Conservation (phyloP, 768 basidiomycete genomes). For the Imleria badia region DNA sequence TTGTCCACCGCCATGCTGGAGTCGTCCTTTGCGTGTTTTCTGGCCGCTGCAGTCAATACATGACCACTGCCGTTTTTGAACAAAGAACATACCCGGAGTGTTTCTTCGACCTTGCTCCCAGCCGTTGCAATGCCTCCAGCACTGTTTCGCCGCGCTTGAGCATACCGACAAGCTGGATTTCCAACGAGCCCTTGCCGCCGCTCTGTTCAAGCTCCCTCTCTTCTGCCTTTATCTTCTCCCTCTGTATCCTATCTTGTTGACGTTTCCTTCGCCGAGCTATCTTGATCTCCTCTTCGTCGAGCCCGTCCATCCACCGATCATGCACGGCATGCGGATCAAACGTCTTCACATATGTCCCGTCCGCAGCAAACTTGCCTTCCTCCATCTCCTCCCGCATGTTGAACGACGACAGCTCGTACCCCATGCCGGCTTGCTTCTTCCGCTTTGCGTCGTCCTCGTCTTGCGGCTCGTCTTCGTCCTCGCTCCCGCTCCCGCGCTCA, state of each 20-base stretch:
- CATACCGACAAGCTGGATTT: conserved; percentile 66
- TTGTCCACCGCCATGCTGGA: conserved; percentile 55
- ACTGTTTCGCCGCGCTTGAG: conserved; percentile 91
- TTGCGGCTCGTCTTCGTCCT: conserved; percentile 44
- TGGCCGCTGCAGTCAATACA: conserved; percentile 5
- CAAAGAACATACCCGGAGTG: conserved; percentile 24
- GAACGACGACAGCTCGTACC: conserved; percentile 90
- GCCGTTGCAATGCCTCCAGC: conserved; percentile 81
- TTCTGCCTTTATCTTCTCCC: conserved; percentile 66
- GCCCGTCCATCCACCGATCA: conserved; percentile 93
- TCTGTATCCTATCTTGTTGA: conserved; percentile 70
- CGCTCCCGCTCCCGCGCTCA: conserved; percentile 38
- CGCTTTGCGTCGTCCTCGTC: conserved; percentile 81
- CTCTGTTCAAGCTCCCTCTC: conserved; percentile 69
- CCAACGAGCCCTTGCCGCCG: conserved; percentile 62
- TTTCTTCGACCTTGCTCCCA: conserved; percentile 68
- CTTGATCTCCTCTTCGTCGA: conserved; percentile 85
- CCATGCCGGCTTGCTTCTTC: conserved; percentile 84
- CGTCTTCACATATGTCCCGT: conserved; percentile 83
- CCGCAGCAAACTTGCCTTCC: conserved; percentile 94
- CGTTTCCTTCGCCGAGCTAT: conserved; percentile 74
- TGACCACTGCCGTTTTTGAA: background rate
- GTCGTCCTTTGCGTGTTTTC: conserved; percentile 33
- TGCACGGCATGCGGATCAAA: conserved; percentile 91
- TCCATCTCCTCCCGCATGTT: conserved; percentile 99